Evolutionary conservation across 1,139 yeast species (phyloP).

Genomic region (Hyphopichia buzzinii): DNA sequence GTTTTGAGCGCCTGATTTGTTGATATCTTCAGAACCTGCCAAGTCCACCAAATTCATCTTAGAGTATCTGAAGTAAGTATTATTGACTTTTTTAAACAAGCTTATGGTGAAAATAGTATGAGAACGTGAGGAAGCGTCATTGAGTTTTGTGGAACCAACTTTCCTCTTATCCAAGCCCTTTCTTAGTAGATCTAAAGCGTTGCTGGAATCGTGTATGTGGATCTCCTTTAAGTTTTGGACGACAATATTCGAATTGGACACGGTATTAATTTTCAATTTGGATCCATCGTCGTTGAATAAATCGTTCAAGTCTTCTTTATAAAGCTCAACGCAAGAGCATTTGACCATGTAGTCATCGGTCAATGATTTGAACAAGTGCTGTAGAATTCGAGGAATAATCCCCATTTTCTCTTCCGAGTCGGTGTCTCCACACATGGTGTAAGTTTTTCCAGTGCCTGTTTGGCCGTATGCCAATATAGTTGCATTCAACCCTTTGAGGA

Average conservation of each 20-base stretch:
- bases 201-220: conserved; percentile 48
- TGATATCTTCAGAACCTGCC: conserved; percentile 86
- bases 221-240: conserved; percentile 60
- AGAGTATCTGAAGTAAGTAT: conserved; percentile 40
- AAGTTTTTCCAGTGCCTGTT: conserved; percentile 87
- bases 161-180: conserved; percentile 57
- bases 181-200: conserved; percentile 53
- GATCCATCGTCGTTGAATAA: conserved; percentile 44
- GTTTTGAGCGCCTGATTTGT: conserved; percentile 74
- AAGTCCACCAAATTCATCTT: conserved; percentile 81
- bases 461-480: conserved; percentile 87
- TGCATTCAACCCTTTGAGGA: conserved; percentile 69
- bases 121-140: conserved; percentile 67
- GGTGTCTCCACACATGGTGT: conserved; percentile 75
- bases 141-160: conserved; percentile 69
- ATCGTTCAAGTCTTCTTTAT: conserved; percentile 71
- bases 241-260: conserved; percentile 19
- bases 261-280: conserved; percentile 4
- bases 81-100: conserved; percentile 40
- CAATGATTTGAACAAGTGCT: conserved; percentile 50
- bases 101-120: conserved; percentile 70
- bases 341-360: conserved; percentile 56
- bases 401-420: conserved; percentile 44
- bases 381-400: conserved; percentile 63
- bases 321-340: conserved; percentile 71